phyloP scores from a whole-genome alignment of 345 rosid species.

The Eucalyptus erythrocorys region DNA sequence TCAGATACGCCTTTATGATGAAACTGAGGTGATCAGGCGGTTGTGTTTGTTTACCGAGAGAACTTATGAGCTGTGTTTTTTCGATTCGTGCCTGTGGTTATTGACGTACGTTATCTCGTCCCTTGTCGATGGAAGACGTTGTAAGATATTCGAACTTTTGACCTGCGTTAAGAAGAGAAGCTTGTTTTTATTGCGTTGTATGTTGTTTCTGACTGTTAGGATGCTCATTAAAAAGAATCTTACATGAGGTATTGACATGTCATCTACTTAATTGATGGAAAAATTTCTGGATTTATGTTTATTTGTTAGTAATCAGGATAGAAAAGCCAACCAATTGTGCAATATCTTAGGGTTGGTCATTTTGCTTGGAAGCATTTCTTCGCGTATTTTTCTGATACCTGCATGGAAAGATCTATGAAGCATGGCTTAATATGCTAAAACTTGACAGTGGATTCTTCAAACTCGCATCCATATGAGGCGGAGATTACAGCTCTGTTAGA shows the following conservation, averaged over 20 bases:
- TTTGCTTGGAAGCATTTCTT: neutral
- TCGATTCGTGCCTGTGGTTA: neutral
- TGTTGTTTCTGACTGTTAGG: neutral
- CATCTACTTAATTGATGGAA: neutral
- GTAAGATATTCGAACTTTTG: neutral
- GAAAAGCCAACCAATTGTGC: neutral
- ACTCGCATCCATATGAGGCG: constrained; percentile 50
- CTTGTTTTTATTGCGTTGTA: neutral
- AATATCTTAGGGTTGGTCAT: neutral
- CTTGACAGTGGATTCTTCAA: constrained; percentile 29
- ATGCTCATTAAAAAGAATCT: neutral
- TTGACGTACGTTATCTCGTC: neutral
- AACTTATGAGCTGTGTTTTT: neutral
- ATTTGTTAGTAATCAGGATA: neutral
- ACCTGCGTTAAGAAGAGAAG: neutral
- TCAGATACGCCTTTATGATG: neutral
- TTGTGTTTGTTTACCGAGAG: neutral
- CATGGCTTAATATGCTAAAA: neutral
- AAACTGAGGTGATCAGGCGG: neutral
- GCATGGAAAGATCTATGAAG: neutral
- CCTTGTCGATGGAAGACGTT: neutral
- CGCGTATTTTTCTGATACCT: neutral
- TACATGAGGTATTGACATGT: neutral
- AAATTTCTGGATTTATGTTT: neutral
- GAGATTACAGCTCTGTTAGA: constrained; percentile 49